Conservation (phyloP, 1,284 basidiomycete genomes). For the Rhodotorula sp. region DNA sequence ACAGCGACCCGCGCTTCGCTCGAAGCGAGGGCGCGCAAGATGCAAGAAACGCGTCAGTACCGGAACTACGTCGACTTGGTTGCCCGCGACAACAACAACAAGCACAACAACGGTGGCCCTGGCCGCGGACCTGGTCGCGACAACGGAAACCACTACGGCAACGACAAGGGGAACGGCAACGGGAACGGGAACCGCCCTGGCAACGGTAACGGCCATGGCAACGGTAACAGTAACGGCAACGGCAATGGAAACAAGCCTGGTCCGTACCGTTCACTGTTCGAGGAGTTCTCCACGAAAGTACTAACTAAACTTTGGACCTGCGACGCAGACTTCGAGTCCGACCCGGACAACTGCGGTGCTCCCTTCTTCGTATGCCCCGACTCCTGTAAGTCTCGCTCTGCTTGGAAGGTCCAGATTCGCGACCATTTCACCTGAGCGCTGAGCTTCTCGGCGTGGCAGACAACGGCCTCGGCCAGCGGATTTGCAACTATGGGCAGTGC, state of each 20-base stretch:
- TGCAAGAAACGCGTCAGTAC: too few species aligned
- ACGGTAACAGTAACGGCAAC: neutral
- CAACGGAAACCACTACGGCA: too few species aligned
- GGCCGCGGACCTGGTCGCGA: too few species aligned
- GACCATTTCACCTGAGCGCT: neutral
- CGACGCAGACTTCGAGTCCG: neutral
- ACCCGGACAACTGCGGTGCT: slow-evolving; percentile 2
- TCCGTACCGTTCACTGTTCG: neutral
- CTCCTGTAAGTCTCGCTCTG: neutral
- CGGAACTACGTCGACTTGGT: too few species aligned
- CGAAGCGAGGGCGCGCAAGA: too few species aligned
- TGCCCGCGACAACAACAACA: too few species aligned
- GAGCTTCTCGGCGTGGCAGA: neutral
- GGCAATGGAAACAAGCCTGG: neutral
- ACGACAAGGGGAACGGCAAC: too few species aligned
- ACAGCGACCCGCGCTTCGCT: too few species aligned
- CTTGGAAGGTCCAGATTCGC: neutral
- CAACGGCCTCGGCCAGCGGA: neutral
- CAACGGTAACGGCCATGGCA: neutral
- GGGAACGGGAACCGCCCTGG: neutral
- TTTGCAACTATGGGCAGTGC: neutral
- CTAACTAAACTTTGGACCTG: neutral
- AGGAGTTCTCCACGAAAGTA: neutral
- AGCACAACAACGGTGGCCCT: too few species aligned
- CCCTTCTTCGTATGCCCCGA: neutral